A percentile compares a stretch with the other conserved stretches of the same genome.
Evolutionary conservation across 2,329 filamentous ascomycete species (phyloP).

Genomic region (Parascedosporium putredinis): DNA sequence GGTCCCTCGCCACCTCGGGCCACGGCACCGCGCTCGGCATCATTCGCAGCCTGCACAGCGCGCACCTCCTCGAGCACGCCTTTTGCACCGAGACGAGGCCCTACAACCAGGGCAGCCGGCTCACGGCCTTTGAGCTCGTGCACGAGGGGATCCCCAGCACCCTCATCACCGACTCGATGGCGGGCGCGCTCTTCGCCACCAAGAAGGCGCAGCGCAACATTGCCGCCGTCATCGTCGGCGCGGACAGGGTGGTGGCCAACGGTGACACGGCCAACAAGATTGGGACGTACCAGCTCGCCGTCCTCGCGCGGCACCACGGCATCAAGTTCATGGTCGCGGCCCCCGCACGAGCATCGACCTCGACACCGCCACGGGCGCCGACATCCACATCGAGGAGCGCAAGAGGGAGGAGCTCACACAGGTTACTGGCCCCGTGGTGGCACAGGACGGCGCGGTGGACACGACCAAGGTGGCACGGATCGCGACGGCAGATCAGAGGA

Average conservation of each 20-base stretch:
- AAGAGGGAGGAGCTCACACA: slow-evolving; percentile 72
- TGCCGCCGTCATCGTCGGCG: slow-evolving; percentile 82
- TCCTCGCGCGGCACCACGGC: slow-evolving; percentile 79
- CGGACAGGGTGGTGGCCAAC: slow-evolving; percentile 89
- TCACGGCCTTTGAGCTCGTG: slow-evolving; percentile 94
- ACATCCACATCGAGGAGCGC: slow-evolving; percentile 87
- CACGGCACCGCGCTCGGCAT: slow-evolving; percentile 94
- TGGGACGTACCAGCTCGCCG: slow-evolving; percentile 84
- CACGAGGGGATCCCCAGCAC: slow-evolving; percentile 88
- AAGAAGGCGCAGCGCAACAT: slow-evolving; percentile 57
- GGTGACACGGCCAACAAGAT: slow-evolving; percentile 99
- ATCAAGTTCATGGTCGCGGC: slow-evolving; percentile 93
- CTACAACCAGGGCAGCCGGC: slow-evolving; percentile 91
- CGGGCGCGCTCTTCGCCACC: slow-evolving; percentile 65
- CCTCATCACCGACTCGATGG: slow-evolving; percentile 94
- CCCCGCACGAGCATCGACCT: slow-evolving; percentile 92
- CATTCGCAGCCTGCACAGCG: slow-evolving; percentile 68
- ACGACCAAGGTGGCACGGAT: slow-evolving; percentile 56
- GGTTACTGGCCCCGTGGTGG: slow-evolving; percentile 65
- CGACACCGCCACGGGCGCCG: slow-evolving; percentile 61
- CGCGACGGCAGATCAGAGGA: slow-evolving; percentile 66
- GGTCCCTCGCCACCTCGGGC: slow-evolving; percentile 92
- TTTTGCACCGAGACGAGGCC: slow-evolving; percentile 96
- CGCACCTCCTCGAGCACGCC: slow-evolving; percentile 61
- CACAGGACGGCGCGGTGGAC: slow-evolving; percentile 53